Base-by-base conservation (phyloP, 2,329 filamentous ascomycete genomes). In the Dothideomycetes sp. region DNA sequence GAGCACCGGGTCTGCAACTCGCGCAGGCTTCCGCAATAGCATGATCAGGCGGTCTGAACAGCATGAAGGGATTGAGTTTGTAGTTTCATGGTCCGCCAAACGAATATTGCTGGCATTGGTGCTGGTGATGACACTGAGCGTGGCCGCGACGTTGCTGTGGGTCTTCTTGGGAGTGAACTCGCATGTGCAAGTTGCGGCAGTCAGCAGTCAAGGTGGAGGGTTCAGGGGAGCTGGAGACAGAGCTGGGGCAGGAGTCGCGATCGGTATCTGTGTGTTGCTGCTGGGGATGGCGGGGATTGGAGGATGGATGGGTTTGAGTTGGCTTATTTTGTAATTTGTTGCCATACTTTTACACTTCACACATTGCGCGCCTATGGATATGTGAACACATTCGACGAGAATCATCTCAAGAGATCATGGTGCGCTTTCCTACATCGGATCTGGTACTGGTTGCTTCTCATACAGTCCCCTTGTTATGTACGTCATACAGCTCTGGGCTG, bases 231-330 rank as follows among this genome's bases (percentile, higher is more conserved):
- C 55, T 9, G 58, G 57, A 4, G 57, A 58, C 38, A 53, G 58
- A 31, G 59, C 61, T 1, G 53, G 45, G 3, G 47, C 53, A 5
- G 61, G 55, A 0, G 44, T 58, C 0, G 38, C 58, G 29, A 47
- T 62, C 33, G 59, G 59, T 0, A 48, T 60, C 16, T 52, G 53
- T n/a, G 48, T 57, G 14, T 42, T 62, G 27, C 19, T 62, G 38
- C 22, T 61, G 3, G 60, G 59, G 1, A 44, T 59, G 45, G 54
- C 49, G 14, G 45, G 47, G 2, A 45, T 62, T 9, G 47, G 37
- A 4, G 59, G 51, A 3, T 63, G 60, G 60, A 37, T 62, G 22
- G 55, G 55, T 2, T 43, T 59, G 8, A 61, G 59, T 40, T 63
- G 57, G 58, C 42, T 61, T 32, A 49, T 60, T 12, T 48, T 57